Conservation (phyloP, 208 protist species). For the Ichthyophonus hoferi region DNA sequence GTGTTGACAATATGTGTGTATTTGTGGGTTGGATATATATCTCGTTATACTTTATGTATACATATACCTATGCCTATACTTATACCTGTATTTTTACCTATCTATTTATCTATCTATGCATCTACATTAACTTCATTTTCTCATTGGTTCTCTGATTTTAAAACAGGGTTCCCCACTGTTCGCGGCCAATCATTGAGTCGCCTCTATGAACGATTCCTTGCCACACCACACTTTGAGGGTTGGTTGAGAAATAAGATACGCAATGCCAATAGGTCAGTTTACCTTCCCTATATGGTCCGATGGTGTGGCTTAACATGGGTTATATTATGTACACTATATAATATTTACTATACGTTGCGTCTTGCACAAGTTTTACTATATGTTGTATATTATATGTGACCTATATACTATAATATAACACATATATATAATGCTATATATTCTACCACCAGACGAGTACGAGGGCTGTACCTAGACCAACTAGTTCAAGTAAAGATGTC, state of each 20-base stretch:
- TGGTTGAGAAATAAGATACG: slow-evolving; percentile 9
- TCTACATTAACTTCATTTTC: neutral
- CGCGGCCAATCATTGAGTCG: neutral
- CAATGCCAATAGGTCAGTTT: neutral
- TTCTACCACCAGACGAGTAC: neutral
- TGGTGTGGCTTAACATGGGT: neutral
- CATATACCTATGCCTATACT: neutral
- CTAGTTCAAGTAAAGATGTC: neutral
- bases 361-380: no score
- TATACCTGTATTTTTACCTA: no score
- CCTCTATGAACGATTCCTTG: neutral
- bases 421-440: neutral
- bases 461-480: neutral
- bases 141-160: neutral
- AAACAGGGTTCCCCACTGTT: neutral
- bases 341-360: neutral
- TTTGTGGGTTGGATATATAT: neutral
- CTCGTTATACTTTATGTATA: neutral
- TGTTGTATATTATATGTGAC: no score
- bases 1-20: neutral
- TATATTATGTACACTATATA: neutral
- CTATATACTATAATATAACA: no score
- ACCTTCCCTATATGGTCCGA: neutral
- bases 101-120: no score
- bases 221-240: slow-evolving; percentile 7